Base-by-base conservation (phyloP, 1,139 yeast species). In the Geotrichum citri-aurantii region DNA sequence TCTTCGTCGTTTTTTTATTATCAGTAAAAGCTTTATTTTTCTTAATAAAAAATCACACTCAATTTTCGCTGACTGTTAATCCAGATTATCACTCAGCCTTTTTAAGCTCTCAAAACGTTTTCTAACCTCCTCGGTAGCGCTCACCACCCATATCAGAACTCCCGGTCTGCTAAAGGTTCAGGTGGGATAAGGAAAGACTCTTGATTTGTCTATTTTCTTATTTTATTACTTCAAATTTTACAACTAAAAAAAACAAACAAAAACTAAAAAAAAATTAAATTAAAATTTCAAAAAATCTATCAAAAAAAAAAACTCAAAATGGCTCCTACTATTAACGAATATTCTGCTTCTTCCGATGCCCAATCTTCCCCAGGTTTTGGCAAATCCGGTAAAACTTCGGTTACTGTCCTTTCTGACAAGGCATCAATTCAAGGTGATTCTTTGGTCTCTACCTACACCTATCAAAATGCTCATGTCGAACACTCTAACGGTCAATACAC, bases 361-460 rank as follows among this genome's bases (percentile, higher is more conserved):
- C 61, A 66, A 26, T 61, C 70, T 46, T 69, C 74, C 54, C 66
- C 72, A 53, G 69, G 71, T 50, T 58, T 67, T 50, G 71, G 71
- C 55, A 69, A 68, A 62, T 73, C 78, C 55, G 79, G 79, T 51
- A 65, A 61, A 65, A 75, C 79, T 56, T 62, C 77, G 56, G 85
- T 89, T 67, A 77, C 83, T 63, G 77, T 75, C 59, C 80, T 83
- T 67, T 82, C 89, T 59, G 84, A 82, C 69, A 83, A 83, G 68
- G 79, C 87, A 65, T 75, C 75, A 63, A 81, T 81, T 69, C 78
- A 82, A 64, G 87, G 81, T 64, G 78, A 81, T 62, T 78, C 82
- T 61, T 81, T 88, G 66, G 76, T 78, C 71, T 83, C 96, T 61
- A 81, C 81, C 68, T 91, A 87, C 78, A 81, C 86, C 50, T 86